Base-by-base conservation (phyloP, 2,329 filamentous ascomycete genomes). In the Herpotrichia juniperi region DNA sequence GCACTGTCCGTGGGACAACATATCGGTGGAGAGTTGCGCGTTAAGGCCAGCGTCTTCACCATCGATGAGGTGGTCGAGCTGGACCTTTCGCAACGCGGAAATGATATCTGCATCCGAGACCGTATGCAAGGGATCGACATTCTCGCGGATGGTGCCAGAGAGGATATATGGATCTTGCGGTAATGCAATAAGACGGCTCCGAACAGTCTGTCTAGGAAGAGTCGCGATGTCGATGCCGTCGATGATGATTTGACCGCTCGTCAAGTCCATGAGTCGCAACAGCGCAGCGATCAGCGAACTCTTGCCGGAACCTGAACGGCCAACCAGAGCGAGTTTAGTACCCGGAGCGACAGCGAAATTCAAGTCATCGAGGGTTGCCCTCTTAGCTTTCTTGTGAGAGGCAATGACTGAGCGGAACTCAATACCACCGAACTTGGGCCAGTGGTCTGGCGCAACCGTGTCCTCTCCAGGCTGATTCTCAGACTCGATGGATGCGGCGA, bases 231-330 rank as follows among this genome's bases (percentile, higher is more conserved):
- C 75, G 17, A 81, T 50, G 3, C 75, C 75, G 58, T 83, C 80
- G 12, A 83, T 69, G 1, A 53, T 57, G 40, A 83, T 76, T 1
- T 51, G 61, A 9, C 78, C 79, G 3, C 62, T 51, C 2, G 65
- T 59, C 0, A 72, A 52, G n/a, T 81, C 73, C 1, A 81, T 54
- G 48, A 83, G 72, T 4, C 78, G 73, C 22, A 82, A 65, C 4
- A 82, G 60, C 0, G 76, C 64, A 3, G 76, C 66, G 1, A 81
- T 69, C 1, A 83, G 61, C 0, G 77, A 78, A 0, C 73, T 76
- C 59, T 82, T 82, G 3, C 80, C 79, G 45, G 75, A 78, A 26
- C 78, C 81, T 26, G 77, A 83, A 2, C 81, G 72, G 2, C 82
- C 82, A 42, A 78, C 81, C 2, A 84, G 67, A 7, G 75, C 55